Conservation (phyloP, 208 protist species). For the Trypanosoma melophagium region DNA sequence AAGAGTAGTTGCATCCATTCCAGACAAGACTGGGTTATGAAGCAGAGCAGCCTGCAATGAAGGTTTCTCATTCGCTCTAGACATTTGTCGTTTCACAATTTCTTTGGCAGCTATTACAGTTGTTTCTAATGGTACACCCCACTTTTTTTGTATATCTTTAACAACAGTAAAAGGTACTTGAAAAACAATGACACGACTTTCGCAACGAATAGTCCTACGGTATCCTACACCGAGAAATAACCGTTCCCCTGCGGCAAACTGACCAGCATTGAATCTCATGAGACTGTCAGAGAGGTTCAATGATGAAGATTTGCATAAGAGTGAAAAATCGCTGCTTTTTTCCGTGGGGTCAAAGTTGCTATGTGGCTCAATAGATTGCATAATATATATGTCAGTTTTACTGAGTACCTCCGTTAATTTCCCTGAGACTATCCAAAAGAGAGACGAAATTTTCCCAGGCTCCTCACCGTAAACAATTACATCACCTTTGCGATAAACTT, state of each 20-base stretch:
- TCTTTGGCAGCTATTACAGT: constrained; percentile 36
- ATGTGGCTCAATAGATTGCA: not conserved
- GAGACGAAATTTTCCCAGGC: constrained; percentile 29
- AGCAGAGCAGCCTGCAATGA: constrained; percentile 34
- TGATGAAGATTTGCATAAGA: constrained; percentile 6
- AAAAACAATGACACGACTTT: constrained; percentile 40
- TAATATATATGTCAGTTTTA: constrained; percentile 40
- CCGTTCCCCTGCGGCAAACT: constrained; percentile 54
- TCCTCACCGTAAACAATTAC: constrained; percentile 47
- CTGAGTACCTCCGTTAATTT: constrained; percentile 57
- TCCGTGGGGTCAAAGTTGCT: not conserved
- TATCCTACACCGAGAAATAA: constrained; percentile 52
- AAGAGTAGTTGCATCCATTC: constrained; percentile 33
- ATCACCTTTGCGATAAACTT: constrained; percentile 33
- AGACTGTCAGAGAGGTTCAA: constrained; percentile 44
- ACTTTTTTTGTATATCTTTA: constrained; percentile 20
- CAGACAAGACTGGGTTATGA: constrained; percentile 43
- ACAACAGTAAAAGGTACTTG: constrained; percentile 38
- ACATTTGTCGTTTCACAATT: constrained; percentile 26
- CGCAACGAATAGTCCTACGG: constrained; percentile 54
- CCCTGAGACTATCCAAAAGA: constrained; percentile 69
- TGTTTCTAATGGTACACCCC: constrained; percentile 8
- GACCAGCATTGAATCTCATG: constrained; percentile 39
- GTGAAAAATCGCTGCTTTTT: not conserved
- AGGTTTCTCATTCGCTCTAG: constrained; percentile 28